Percentiles rank a stretch among this genome's conserved stretches.
These are phyloP conservation scores for Dendrocalamus sinicus DNA, from an alignment of 176 grass and related monocot species.

Conservation along the genomic window DNA sequence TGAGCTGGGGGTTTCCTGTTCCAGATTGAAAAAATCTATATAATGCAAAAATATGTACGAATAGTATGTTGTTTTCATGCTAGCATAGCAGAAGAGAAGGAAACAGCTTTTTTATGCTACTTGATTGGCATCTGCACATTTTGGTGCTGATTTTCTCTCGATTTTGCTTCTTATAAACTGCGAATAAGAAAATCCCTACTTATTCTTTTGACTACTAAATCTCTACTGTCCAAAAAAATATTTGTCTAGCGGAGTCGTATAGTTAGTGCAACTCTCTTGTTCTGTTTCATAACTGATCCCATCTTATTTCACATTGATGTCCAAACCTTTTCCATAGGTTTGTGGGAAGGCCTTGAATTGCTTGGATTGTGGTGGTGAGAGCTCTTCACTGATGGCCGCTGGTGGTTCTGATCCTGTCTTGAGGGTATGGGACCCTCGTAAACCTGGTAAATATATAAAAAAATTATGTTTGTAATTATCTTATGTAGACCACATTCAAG, in stretches of 20 bases:
- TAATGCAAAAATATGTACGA: conserved; percentile 25
- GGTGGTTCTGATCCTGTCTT: conserved; percentile 84
- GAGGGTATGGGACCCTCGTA: conserved; percentile 96
- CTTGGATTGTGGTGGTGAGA: conserved; percentile 84
- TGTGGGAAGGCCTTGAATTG: conserved; percentile 91
- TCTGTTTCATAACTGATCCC: conserved; percentile 19
- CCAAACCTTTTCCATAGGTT: conserved; percentile 56
- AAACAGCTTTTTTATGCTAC: neutral
- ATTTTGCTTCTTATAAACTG: neutral
- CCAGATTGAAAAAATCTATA: neutral
- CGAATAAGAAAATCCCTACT: neutral
- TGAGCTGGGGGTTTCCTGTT: neutral
- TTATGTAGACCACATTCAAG: conserved; percentile 24
- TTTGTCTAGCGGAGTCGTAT: neutral
- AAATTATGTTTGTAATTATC: neutral
- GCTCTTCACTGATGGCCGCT: conserved; percentile 80
- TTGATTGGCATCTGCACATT: neutral
- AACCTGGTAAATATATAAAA: conserved; percentile 74
- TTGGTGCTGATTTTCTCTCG: neutral
- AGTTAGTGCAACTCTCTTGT: neutral
- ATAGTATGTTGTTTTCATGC: neutral
- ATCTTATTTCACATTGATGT: conserved; percentile 29
- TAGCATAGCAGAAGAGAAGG: neutral
- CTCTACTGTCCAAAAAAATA: neutral
- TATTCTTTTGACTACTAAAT: neutral